phyloP scores from a whole-genome alignment of 805 yeast species.

The Candida endomychidarum region DNA sequence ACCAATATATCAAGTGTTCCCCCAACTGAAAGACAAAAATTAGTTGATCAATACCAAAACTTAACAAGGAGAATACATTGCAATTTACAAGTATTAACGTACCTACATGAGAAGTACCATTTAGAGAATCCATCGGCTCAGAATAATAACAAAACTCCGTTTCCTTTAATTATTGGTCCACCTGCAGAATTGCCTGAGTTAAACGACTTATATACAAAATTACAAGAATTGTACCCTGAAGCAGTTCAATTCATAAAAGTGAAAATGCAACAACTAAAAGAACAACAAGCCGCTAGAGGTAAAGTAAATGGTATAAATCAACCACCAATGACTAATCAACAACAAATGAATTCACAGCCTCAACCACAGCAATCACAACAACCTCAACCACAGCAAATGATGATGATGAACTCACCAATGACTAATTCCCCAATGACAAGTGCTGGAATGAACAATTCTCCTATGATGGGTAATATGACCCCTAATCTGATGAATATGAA shows the following conservation, averaged over 20 bases:
- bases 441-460: slow-evolving; percentile 8
- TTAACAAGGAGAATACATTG: slow-evolving; percentile 43
- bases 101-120: slow-evolving; percentile 39
- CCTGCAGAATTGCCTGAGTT: slow-evolving; percentile 58
- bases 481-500: slow-evolving; percentile 5
- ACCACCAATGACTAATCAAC: background rate
- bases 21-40: slow-evolving; percentile 29
- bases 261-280: slow-evolving; percentile 39
- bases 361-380: slow-evolving; percentile 14
- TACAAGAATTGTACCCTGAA: slow-evolving; percentile 54
- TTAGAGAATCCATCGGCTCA: slow-evolving; percentile 27
- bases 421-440: slow-evolving; percentile 7
- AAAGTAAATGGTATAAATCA: slow-evolving; percentile 8
- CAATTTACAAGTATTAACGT: slow-evolving; percentile 39
- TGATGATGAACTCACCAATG: slow-evolving; percentile 12
- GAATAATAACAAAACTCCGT: slow-evolving; percentile 27
- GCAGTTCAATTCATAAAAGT: slow-evolving; percentile 44
- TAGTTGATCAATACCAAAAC: slow-evolving; percentile 39
- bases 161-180: slow-evolving; percentile 53
- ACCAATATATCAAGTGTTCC: slow-evolving; percentile 25
- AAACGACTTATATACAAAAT: slow-evolving; percentile 44
- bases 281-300: slow-evolving; percentile 8
- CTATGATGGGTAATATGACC: slow-evolving; percentile 9
- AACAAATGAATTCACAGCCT: background rate
- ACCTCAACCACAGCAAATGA: slow-evolving; percentile 9